These are phyloP conservation scores for Pleurotus pulmonarius DNA, from an alignment of 768 basidiomycete species.

Conservation along the genomic window DNA sequence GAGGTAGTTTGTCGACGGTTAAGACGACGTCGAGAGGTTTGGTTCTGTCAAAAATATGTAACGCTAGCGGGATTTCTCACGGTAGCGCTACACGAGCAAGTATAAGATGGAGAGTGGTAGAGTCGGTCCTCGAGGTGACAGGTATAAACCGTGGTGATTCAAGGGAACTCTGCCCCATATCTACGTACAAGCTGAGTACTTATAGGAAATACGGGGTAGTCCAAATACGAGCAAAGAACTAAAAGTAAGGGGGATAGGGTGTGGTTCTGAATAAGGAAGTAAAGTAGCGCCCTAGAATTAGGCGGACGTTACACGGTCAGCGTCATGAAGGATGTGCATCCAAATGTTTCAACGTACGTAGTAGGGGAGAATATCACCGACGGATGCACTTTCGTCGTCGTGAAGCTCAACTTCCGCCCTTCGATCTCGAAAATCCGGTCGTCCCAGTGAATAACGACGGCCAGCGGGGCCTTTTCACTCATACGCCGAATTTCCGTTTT, in stretches of 20 bases:
- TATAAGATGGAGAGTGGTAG: background rate
- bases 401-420: slow-evolving; percentile 3
- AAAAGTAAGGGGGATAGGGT: background rate
- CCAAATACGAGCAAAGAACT: background rate
- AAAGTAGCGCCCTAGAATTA: too few species aligned
- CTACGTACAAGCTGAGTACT: background rate
- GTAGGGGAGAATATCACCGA: background rate
- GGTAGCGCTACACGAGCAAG: background rate
- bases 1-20: background rate
- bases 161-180: background rate
- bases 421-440: background rate
- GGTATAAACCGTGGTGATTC: background rate
- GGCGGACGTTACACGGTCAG: background rate
- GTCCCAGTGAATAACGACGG: background rate
- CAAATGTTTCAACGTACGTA: background rate
- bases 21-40: background rate
- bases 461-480: background rate
- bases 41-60: slow-evolving; percentile 2
- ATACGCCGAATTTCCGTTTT: background rate
- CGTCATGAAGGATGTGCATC: background rate
- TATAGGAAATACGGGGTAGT: background rate
- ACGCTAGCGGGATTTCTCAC: background rate
- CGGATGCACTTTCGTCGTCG: background rate
- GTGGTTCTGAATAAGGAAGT: background rate
- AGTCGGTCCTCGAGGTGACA: background rate